Conservation (phyloP, 2,329 filamentous ascomycete genomes). For the Venturia carpophila region DNA sequence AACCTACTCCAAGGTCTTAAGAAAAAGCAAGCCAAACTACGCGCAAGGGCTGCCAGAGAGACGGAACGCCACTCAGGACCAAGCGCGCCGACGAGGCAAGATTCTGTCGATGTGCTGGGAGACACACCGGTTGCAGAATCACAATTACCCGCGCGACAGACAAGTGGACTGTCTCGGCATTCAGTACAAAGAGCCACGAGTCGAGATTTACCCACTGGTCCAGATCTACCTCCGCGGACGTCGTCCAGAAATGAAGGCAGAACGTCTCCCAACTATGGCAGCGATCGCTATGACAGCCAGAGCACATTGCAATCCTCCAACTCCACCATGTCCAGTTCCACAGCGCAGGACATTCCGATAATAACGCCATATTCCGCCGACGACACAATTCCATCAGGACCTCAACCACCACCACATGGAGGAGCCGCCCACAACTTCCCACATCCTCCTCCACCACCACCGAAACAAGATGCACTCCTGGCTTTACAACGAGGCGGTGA, state of each 20-base stretch:
- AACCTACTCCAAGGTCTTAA: conserved; percentile 93
- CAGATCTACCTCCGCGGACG: conserved; percentile 41
- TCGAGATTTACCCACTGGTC: conserved; percentile 31
- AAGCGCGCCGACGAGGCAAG: conserved; percentile 24
- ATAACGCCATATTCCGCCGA: conserved; percentile 65
- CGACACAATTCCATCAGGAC: conserved; percentile 39
- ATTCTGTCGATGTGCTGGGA: conserved; percentile 29
- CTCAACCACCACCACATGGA: conserved; percentile 31
- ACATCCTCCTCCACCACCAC: conserved; percentile 69
- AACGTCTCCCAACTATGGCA: conserved; percentile 30
- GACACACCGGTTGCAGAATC: conserved; percentile 27
- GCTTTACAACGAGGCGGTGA: conserved; percentile 88
- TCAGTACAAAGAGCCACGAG: conserved; percentile 35
- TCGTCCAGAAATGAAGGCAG: conserved; percentile 38
- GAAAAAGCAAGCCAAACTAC: conserved; percentile 86
- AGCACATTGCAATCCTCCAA: conserved; percentile 42
- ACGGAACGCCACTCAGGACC: conserved; percentile 27
- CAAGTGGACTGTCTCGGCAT: conserved; percentile 32
- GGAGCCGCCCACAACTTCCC: conserved; percentile 39
- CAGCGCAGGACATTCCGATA: conserved; percentile 68
- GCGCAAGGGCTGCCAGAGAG: conserved; percentile 47
- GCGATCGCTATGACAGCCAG: conserved; percentile 24
- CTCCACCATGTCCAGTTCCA: conserved; percentile 57
- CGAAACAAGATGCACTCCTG: conserved; percentile 81
- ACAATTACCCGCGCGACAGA: conserved; percentile 29